Percentiles rank a stretch among this genome's conserved stretches.
phyloP scores from a whole-genome alignment of 768 basidiomycete genomes.

The Guyanaporus albipodus region DNA sequence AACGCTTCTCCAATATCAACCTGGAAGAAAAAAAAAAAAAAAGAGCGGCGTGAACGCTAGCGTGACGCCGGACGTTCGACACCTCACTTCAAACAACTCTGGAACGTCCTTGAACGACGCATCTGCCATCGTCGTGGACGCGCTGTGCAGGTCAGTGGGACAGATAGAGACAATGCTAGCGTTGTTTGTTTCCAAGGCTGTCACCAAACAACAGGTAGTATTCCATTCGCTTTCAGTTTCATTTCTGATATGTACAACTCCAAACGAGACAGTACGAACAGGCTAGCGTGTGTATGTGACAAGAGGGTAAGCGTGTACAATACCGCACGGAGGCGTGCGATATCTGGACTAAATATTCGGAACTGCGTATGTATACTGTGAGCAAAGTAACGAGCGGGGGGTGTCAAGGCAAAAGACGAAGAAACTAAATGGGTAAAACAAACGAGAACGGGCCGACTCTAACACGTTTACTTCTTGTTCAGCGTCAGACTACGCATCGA shows the following conservation, averaged over 20 bases:
- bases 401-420: not conserved
- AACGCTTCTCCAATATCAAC: constrained; percentile 89
- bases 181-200: constrained; percentile 20
- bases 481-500: constrained; percentile 65
- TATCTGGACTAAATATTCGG: constrained; percentile 8
- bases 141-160: not conserved
- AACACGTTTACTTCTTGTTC: constrained; percentile 41
- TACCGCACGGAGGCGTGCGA: constrained; percentile 1
- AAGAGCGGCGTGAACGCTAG: not conserved
- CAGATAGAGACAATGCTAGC: no score
- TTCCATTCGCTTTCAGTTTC: not conserved
- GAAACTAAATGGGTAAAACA: constrained; percentile 13
- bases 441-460: not conserved
- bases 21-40: constrained; percentile 35
- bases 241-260: constrained; percentile 15
- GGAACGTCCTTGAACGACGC: constrained; percentile 90
- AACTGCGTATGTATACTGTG: constrained; percentile 4
- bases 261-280: constrained; percentile 9
- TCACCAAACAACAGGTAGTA: constrained; percentile 25
- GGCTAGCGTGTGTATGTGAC: constrained; percentile 9
- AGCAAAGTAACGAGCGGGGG: constrained; percentile 18
- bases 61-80: not conserved
- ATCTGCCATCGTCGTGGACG: constrained; percentile 47
- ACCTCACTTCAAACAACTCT: constrained; percentile 88
- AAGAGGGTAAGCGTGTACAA: constrained; percentile 15